Base-by-base conservation (phyloP, 2,329 filamentous ascomycete species). In the Ophiostoma angusticollis region DNA sequence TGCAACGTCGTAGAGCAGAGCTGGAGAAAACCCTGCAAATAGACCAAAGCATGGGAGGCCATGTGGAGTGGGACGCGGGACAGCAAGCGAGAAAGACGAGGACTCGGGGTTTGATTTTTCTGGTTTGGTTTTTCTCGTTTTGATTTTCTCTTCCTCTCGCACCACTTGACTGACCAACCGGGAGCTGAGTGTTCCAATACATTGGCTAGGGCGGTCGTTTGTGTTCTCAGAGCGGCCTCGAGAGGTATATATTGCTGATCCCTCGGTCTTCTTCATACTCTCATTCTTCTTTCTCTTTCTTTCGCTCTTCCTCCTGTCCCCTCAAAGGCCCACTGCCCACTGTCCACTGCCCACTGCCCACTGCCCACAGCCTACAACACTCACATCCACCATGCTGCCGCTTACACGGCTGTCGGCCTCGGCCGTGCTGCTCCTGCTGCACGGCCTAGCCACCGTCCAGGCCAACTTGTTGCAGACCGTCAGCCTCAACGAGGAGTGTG, bases 141-240 rank as follows among this genome's bases (percentile, higher is more conserved):
- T 16, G 13, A 14, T 25, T 34, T 17, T 25, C 3, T 25, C 8
- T 11, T 14, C 18, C 19, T 12, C 9, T 21, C 3, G n/a, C n/a
- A n/a, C n/a, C 29, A 14, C 16, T 11, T 8, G 27, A 7, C 23
- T 23, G 16, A 14, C 37, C 31, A 40, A 40, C 31, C 19, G 31
- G 25, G 31, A 24, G 19, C 37, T 31, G 31, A 40, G 31, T 31
- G 30, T 40, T 35, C 35, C 18, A 35, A 30, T 13, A 18, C 19
- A 30, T 29, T 18, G 23, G n/a, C 37, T 34, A n/a, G 6, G 31
- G 31, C 13, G 19, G 36, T 14, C 21, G 14, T 31, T 32, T 32
- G 13, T 22, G 6, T 19, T 27, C 8, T 19, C 25, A n/a, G n/a
- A n/a, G n/a, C n/a, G n/a, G 7, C n/a, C 9, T 31, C 4, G 4